Conservation (phyloP, 345 rosid species). For the Syzygium jambos region DNA sequence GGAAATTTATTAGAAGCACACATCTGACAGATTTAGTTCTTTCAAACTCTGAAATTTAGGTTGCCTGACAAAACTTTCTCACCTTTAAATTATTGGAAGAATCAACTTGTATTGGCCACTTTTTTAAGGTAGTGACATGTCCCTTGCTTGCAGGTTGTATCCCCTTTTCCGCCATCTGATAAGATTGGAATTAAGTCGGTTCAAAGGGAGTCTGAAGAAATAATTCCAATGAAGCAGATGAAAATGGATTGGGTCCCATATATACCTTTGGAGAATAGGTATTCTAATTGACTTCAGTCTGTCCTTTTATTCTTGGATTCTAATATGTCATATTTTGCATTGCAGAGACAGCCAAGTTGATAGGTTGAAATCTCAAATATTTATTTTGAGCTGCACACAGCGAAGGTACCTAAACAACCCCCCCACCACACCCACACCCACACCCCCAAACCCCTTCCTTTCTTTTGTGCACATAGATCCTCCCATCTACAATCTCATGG, state of each 20-base stretch:
- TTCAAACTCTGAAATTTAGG: neutral
- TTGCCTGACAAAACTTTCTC: neutral
- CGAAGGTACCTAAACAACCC: slow-evolving; percentile 68
- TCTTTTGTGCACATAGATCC: neutral
- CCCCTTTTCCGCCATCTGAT: slow-evolving; percentile 96
- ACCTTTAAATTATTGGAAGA: neutral
- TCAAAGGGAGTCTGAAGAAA: slow-evolving; percentile 93
- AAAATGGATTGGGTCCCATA: slow-evolving; percentile 99
- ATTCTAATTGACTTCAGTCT: neutral
- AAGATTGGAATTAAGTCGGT: slow-evolving; percentile 94
- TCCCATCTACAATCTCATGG: neutral
- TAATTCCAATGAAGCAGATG: slow-evolving; percentile 97
- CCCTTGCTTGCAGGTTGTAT: slow-evolving; percentile 49
- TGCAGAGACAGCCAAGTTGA: slow-evolving; percentile 82
- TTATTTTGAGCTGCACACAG: slow-evolving; percentile 68
- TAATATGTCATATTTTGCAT: neutral
- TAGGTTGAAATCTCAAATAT: slow-evolving; percentile 63
- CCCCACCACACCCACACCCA: neutral
- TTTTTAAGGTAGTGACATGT: neutral
- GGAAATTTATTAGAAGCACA: neutral
- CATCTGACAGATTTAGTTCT: neutral
- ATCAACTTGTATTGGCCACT: neutral
- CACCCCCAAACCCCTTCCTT: neutral
- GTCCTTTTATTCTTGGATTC: neutral
- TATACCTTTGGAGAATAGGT: slow-evolving; percentile 84